Evolutionary conservation across 352 stramenopile species (phyloP).

Genomic region (Globisporangium yorkense): DNA sequence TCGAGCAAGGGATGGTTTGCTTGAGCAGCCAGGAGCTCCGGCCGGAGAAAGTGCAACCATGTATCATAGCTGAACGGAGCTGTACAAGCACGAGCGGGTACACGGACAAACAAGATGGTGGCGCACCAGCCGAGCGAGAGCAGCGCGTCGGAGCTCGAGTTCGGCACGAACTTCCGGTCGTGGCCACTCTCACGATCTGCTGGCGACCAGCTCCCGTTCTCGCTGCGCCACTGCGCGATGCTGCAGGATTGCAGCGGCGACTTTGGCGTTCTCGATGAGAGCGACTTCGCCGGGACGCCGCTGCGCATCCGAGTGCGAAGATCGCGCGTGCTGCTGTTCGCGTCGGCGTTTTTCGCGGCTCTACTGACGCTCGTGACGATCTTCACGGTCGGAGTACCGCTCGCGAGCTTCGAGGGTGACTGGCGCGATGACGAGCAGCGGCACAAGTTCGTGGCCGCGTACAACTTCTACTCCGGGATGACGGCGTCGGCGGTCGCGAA

Average conservation of each 20-base stretch:
- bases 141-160: not conserved
- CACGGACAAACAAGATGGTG: not conserved
- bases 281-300: conserved; percentile 7
- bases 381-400: conserved; percentile 20
- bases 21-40: not conserved
- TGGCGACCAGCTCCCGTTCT: not conserved
- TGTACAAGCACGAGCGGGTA: not conserved
- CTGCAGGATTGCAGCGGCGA: conserved; percentile 8
- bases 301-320: conserved; percentile 21
- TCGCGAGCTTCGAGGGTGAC: conserved; percentile 18
- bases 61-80: not conserved
- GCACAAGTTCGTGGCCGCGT: conserved; percentile 20
- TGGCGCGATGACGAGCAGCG: conserved; percentile 7
- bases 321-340: conserved; percentile 19
- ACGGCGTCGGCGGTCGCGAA: conserved; percentile 25
- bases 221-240: conserved; percentile 21
- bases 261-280: not conserved
- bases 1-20: no score
- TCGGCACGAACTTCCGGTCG: not conserved
- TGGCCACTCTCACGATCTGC: not conserved
- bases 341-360: conserved; percentile 12
- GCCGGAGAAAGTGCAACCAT: not conserved
- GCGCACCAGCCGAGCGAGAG: not conserved
- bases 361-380: conserved; percentile 22
- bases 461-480: conserved; percentile 54